Evolutionary conservation across 148 eudicot species (phyloP), one percentile per base, ranked within the genome.

Genomic region (Camellia sinensis): DNA sequence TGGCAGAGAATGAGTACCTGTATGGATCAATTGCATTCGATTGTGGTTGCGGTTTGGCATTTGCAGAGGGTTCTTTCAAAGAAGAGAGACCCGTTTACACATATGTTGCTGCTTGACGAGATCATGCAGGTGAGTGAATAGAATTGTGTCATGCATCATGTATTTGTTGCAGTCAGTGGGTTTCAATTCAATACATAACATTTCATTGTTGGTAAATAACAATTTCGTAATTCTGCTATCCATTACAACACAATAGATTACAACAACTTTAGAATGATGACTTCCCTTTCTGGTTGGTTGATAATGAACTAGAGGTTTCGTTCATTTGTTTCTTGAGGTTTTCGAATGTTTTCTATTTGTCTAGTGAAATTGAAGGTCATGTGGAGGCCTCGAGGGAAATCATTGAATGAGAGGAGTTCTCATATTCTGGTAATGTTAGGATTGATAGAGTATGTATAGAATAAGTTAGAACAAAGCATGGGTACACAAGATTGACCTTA

Each of bases 61-160:
- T 93, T 95, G 91, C 99, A 95, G 91, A 92, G 94, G 85, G 99
- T 95, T 52, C 87, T 95, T 87, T 95, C 97, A 0, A 95, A 95
- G 90, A 95, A 95, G 83, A 86, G 97, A 84, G 99, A 95, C 79
- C 99, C 99, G 1, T 95, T 95, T 75, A 93, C 82, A 43, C 98
- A 92, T 87, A 93, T 94, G 61, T 79, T 94, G 82, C 81, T 94
- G 82, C 89, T 94, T 14, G 97, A 94, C 80, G 98, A 92, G 78
- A 97, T 94, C 52, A 89, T 94, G 80, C 89, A 90, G 97, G 98
- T 94, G 69, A 56, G 86, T n/a, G 71, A 59, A 6, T 64, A 54
- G n/a, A 29, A 37, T 40, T 56, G 63, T n/a, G 8, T 14, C 62
- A 3, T 67, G 9, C 50, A 11, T 79, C 29, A 46, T n/a, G n/a